Conservation (phyloP, 129 eudicot species). For the Helianthus tuberosus region DNA sequence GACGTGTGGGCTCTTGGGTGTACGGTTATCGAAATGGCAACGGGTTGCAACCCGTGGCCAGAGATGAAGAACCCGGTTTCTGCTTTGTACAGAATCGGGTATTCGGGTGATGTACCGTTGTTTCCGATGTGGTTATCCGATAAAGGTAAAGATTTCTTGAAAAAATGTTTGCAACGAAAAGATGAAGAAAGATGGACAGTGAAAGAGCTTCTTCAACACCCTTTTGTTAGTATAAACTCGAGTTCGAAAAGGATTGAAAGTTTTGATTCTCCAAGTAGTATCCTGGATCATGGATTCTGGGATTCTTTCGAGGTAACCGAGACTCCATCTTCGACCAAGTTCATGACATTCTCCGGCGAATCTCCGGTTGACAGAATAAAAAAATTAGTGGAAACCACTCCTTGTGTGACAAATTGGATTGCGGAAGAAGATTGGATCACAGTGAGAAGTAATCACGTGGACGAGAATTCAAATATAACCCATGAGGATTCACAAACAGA, state of each 20-base stretch:
- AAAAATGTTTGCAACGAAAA: slow-evolving; percentile 54
- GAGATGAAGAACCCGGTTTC: slow-evolving; percentile 58
- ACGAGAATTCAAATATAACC: slow-evolving; percentile 16
- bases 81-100: slow-evolving; percentile 60
- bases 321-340: slow-evolving; percentile 14
- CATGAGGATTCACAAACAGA: background rate
- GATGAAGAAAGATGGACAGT: slow-evolving; percentile 59
- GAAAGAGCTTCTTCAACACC: slow-evolving; percentile 57
- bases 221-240: slow-evolving; percentile 40
- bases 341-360: slow-evolving; percentile 10
- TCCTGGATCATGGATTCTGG: slow-evolving; percentile 76
- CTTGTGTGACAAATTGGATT: slow-evolving; percentile 38
- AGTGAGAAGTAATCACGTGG: slow-evolving; percentile 40
- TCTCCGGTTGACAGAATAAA: slow-evolving; percentile 49
- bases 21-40: slow-evolving; percentile 70
- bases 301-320: slow-evolving; percentile 42
- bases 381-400: slow-evolving; percentile 32
- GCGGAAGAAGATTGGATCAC: slow-evolving; percentile 66
- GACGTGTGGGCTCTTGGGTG: slow-evolving; percentile 95
- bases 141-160: slow-evolving; percentile 53
- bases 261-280: slow-evolving; percentile 55
- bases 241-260: slow-evolving; percentile 25
- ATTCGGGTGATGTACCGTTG: slow-evolving; percentile 60
- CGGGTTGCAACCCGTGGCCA: slow-evolving; percentile 78
- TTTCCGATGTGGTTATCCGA: slow-evolving; percentile 56